A percentile compares a stretch with the other conserved stretches of the same genome.
Evolutionary conservation across 225 moss, liverwort and hornwort genomes (phyloP).

Genomic region (Rhytidiadelphus loreus): DNA sequence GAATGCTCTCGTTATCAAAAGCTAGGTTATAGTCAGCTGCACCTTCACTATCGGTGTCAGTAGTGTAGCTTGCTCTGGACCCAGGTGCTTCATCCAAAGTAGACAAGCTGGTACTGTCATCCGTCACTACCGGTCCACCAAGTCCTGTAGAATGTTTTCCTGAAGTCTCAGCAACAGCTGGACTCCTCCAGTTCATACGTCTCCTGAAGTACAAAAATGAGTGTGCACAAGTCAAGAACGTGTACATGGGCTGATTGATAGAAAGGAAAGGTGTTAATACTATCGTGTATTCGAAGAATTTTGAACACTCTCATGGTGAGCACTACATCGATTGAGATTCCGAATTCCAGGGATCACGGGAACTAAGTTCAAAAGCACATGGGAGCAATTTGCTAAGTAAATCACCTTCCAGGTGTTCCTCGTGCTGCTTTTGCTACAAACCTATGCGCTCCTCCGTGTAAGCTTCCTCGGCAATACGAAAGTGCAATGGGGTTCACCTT

Average conservation of each 20-base stretch:
- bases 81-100: slow-evolving; percentile 25
- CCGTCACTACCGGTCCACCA: slow-evolving; percentile 2
- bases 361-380: background rate
- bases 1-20: slow-evolving; percentile 51
- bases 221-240: background rate
- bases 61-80: slow-evolving; percentile 22
- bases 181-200: background rate
- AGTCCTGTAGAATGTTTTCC: background rate
- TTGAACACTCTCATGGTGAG: background rate
- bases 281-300: background rate
- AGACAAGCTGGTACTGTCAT: slow-evolving; percentile 14
- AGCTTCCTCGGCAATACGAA: slow-evolving; percentile 22
- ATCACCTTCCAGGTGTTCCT: slow-evolving; percentile 13
- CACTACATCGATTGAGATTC: background rate
- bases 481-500: slow-evolving; percentile 13
- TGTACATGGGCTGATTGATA: background rate
- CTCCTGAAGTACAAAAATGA: slow-evolving; percentile 11
- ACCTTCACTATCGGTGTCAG: slow-evolving; percentile 11
- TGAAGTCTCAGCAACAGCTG: slow-evolving; percentile 11
- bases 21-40: slow-evolving; percentile 27
- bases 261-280: background rate
- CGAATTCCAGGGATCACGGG: background rate
- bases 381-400: background rate
- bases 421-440: slow-evolving; percentile 12
- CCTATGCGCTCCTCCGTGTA: slow-evolving; percentile 14